These are phyloP conservation scores for Alnus glutinosa DNA, from an alignment of 306 rosid species.

Conservation along the genomic window DNA sequence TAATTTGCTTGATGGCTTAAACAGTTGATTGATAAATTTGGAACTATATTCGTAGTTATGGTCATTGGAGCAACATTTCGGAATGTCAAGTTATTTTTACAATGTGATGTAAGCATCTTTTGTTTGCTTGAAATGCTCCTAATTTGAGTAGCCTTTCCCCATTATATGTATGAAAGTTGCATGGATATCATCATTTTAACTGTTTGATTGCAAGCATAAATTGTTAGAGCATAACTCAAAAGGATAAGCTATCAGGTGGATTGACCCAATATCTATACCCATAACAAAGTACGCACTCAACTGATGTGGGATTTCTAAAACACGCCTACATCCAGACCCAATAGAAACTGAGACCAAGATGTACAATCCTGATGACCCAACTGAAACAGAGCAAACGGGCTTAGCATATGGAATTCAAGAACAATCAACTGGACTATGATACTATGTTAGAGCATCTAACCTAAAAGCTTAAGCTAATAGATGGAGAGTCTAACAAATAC, in stretches of 20 bases:
- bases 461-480: neutral
- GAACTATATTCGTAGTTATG: neutral
- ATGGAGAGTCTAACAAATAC: neutral
- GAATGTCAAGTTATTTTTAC: neutral
- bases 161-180: neutral
- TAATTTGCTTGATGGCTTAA: neutral
- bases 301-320: neutral
- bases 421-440: neutral
- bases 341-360: no score
- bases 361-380: neutral
- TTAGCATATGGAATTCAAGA: no score
- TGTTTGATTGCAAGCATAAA: neutral
- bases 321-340: no score
- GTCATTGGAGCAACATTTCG: neutral
- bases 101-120: neutral
- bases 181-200: neutral
- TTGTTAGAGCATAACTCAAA: no score
- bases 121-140: neutral
- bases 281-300: neutral
- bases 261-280: no score
- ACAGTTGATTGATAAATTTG: neutral
- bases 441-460: neutral
- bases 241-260: no score
- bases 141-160: neutral
- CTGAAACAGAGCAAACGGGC: neutral